Evolutionary conservation across 345 rosid genomes (phyloP), one percentile per base, ranked within the genome.

Genomic region (Microcos paniculata): DNA sequence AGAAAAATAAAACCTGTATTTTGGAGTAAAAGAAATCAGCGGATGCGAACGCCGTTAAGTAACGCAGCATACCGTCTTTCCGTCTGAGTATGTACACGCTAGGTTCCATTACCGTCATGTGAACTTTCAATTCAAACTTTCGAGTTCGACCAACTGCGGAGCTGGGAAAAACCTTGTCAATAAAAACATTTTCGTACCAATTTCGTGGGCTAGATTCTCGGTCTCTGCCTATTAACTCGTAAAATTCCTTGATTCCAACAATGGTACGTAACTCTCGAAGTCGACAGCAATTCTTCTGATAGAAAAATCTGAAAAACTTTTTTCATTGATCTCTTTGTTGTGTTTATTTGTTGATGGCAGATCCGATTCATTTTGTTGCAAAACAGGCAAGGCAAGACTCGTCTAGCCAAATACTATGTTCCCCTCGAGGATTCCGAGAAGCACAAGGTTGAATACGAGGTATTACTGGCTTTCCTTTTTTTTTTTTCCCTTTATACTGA

Each of bases 341-440:
- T 62, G 24, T 53, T 19, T 33, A 1, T 28, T 35, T 30, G 4
- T n/a, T n/a, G 24, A 61, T 67, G 77, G 75, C 89, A 94, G 99
- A 95, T 95, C 96, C 98, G 99, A 30, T 93, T 95, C 90, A 93
- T 95, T 70, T 88, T 95, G 79, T 81, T 95, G 80, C 99, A 95
- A 85, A 95, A 95, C 87, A 88, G 99, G 86, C 97, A 95, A 82
- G 99, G 99, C 13, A 95, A 95, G 93, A 95, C 99, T 74, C 98
- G 99, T 83, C 97, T 95, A 10, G 99, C 99, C 74, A 95, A 95
- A 72, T 95, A 95, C 86, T 95, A 95, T 73, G 96, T 95, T 45
- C 99, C 99, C 71, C 96, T 95, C 70, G 99, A 95, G 82, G 99
- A 93, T 72, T 88, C 98, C 40, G 98, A 95, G 93, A 95, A 95